Evolutionary conservation across 805 yeast species (phyloP), one percentile per base, ranked within the genome.

Genomic region (Myxozyma monticola): DNA sequence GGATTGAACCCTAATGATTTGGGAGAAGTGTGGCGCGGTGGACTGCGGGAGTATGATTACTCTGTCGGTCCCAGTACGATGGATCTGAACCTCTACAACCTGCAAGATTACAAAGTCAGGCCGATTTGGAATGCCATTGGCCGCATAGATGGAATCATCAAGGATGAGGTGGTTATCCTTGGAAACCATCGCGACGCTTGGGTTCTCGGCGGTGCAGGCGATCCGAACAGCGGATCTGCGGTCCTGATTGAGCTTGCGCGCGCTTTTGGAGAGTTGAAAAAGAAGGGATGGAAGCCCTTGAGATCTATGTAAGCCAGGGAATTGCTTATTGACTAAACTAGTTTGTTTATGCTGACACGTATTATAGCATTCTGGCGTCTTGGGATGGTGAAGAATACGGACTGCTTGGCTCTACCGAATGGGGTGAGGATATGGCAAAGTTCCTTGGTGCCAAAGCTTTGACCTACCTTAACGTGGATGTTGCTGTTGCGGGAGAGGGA

Each of bases 381-480:
- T 88, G 89, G 89, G 95, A 88, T 67, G 95, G 87, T 30, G 89
- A 82, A 57, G 88, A 83, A 62, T 78, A 77, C 55, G 91, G 85
- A 0, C 69, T 81, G 47, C 57, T 87, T 26, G 96, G 96, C 0
- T 80, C 89, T 0, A 83, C 93, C 0, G 93, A 87, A 61, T 85
- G 76, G 70, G 88, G 83, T 4, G 91, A 85, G 64, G 80, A 79
- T 47, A 71, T 78, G 48, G 75, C 74, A 1, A 62, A 70, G 22
- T 61, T 62, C 26, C 65, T 85, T 30, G 70, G 73, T 40, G 72
- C 70, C 34, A 73, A 75, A 37, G 83, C 78, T 0, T 74, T 84
- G 34, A 87, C 86, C 0, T 85, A 85, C 63, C 62, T 86, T 52
- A 85, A 85, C 66, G 65, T 82, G 48, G 93, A 86, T 70, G 84